Evolutionary conservation across 2,329 filamentous ascomycete species (phyloP).

Genomic region (Cercospora sesami): DNA sequence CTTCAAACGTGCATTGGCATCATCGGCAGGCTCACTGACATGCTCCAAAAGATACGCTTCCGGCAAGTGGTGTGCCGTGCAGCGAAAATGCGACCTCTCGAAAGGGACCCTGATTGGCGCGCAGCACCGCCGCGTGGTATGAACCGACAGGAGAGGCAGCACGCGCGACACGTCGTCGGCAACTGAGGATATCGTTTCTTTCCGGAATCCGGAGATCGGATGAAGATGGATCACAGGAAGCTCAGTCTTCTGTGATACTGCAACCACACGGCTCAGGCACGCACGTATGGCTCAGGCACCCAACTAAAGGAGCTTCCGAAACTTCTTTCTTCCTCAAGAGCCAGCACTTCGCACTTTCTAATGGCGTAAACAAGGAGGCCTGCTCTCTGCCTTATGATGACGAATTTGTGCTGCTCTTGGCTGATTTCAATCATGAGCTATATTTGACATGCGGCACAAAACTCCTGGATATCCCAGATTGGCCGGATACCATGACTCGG

Average conservation of each 20-base stretch:
- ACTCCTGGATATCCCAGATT: background rate
- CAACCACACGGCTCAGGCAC: background rate
- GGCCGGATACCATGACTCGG: background rate
- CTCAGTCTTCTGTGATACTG: background rate
- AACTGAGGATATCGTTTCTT: background rate
- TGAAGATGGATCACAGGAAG: background rate
- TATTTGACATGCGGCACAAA: background rate
- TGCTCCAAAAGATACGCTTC: background rate
- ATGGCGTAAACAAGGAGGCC: background rate
- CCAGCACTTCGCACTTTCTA: background rate
- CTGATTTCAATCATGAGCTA: background rate
- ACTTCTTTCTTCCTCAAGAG: background rate
- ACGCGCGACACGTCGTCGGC: background rate
- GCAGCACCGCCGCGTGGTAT: background rate
- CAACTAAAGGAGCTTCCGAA: background rate
- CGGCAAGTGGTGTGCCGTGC: background rate
- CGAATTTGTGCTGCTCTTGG: background rate
- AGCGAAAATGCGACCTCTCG: background rate
- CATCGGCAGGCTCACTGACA: background rate
- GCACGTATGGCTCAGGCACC: no score
- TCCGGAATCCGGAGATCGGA: background rate
- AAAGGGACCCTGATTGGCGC: background rate
- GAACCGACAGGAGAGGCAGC: background rate
- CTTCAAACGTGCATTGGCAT: background rate
- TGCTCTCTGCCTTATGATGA: background rate